Base-by-base conservation (phyloP, 1,284 basidiomycete species). In the Papiliotrema terrestris region DNA sequence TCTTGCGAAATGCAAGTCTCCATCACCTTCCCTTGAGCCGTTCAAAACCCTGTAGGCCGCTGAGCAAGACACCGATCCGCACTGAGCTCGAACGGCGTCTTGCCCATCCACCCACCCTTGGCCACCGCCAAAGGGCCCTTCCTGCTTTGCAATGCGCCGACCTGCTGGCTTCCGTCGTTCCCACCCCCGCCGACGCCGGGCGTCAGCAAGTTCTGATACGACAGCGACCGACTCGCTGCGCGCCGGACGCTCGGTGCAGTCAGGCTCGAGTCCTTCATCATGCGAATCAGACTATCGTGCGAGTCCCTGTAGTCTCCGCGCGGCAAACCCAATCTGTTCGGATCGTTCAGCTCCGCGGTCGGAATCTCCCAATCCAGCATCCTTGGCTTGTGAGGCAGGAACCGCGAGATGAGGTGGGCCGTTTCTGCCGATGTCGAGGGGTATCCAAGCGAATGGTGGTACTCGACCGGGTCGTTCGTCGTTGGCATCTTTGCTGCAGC, bases 281-380 rank as follows among this genome's bases (percentile, higher is more conserved):
- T 68, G 17, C 58, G 43, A 4, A 73, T 60, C 2, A 75, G 56
- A 8, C 55, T 59, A 55, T 75, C 73, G 58, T 75, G 73, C 1
- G 65, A 58, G 39, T 68, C 66, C 44, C 72, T 59, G 56, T 75
- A 75, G 56, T 68, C 69, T 26, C 72, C 71, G 49, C 69, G 68
- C 1, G 68, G 67, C 42, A 75, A 56, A 1, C 70, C 67, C 2
- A 67, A 51, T 3, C 54, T 51, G 9, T 48, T 17, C 17, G 60
- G 44, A 8, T 61, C 61, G 20, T 58, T 61, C 49, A 9, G 61
- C 56, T 19, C 69, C 63, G 43, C 68, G 57, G 38, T 62, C 58
- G 56, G 67, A 61, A 23, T 43, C 13, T 53, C 55, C 63, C 63
- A 67, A n/a, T 47, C 51, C 8, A 60, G 58, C 22, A 56, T 51